phyloP scores from a whole-genome alignment of 176 grass and related monocot species.

The Lolium perenne region DNA sequence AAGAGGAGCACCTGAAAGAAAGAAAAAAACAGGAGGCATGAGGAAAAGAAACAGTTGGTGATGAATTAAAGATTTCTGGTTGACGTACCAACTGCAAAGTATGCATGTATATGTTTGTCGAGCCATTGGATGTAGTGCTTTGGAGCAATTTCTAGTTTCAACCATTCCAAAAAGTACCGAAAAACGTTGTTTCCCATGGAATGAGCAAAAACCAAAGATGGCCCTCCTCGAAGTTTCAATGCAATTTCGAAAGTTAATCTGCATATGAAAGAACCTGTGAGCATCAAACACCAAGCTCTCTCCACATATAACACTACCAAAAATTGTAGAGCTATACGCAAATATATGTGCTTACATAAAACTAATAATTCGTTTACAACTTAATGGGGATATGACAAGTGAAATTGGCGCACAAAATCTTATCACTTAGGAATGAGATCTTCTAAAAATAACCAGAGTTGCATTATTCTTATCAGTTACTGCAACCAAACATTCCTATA shows the following conservation, averaged over 20 bases:
- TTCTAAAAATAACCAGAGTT: constrained; percentile 11
- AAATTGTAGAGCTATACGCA: neutral
- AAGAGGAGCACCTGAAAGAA: constrained; percentile 79
- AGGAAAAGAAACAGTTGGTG: constrained; percentile 16
- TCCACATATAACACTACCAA: constrained; percentile 3
- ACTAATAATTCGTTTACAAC: neutral
- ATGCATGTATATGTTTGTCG: constrained; percentile 90
- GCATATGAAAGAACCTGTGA: constrained; percentile 40
- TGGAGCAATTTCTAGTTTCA: constrained; percentile 97
- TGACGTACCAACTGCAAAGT: constrained; percentile 88
- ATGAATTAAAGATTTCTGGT: constrained; percentile 33
- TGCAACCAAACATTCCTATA: neutral
- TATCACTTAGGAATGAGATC: constrained; percentile 14
- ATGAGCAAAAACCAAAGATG: constrained; percentile 96
- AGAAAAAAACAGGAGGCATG: neutral
- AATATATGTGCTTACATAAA: constrained; percentile 14
- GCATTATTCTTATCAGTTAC: neutral
- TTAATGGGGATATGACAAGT: neutral
- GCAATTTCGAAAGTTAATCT: constrained; percentile 96
- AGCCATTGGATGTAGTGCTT: constrained; percentile 89
- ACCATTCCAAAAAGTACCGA: constrained; percentile 94
- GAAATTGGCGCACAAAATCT: neutral
- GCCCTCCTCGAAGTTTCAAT: constrained; percentile 86
- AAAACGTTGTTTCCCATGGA: constrained; percentile 99
- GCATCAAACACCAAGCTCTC: constrained; percentile 37